Conservation (phyloP, 1,284 basidiomycete species). For the Boletus mariae region DNA sequence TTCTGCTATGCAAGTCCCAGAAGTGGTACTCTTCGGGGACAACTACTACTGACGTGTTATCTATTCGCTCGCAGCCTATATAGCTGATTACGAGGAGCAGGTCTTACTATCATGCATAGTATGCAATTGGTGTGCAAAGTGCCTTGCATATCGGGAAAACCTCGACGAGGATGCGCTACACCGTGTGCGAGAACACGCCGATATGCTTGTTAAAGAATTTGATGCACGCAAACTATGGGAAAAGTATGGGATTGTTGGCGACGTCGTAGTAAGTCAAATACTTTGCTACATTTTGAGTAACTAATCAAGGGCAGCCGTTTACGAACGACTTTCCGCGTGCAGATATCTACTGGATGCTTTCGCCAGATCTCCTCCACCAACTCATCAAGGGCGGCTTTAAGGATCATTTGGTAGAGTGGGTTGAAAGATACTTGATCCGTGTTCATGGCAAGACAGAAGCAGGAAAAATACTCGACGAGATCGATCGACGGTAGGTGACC, state of each 20-base stretch:
- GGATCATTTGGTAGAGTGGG: conserved; percentile 5
- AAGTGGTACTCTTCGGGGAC: neutral
- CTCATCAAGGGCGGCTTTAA: neutral
- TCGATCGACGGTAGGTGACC: neutral
- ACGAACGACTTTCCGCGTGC: neutral
- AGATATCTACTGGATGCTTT: neutral
- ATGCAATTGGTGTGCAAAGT: neutral
- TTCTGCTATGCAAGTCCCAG: neutral
- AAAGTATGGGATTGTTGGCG: neutral
- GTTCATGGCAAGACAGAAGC: neutral
- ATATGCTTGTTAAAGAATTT: neutral
- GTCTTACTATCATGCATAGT: neutral
- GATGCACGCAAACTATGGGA: neutral
- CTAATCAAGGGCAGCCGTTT: neutral
- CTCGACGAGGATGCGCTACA: neutral
- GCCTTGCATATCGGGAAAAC: neutral
- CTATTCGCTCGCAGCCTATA: neutral
- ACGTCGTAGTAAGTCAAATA: neutral
- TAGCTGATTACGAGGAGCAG: neutral
- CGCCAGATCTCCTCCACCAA: neutral
- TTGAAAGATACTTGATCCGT: neutral
- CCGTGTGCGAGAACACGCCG: neutral
- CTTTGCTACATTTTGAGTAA: neutral
- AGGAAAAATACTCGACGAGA: conserved; percentile 4
- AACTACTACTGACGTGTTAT: neutral